These are phyloP conservation scores for Thielaviopsis euricoi DNA, from an alignment of 2,329 filamentous ascomycete genomes.

Conservation along the genomic window DNA sequence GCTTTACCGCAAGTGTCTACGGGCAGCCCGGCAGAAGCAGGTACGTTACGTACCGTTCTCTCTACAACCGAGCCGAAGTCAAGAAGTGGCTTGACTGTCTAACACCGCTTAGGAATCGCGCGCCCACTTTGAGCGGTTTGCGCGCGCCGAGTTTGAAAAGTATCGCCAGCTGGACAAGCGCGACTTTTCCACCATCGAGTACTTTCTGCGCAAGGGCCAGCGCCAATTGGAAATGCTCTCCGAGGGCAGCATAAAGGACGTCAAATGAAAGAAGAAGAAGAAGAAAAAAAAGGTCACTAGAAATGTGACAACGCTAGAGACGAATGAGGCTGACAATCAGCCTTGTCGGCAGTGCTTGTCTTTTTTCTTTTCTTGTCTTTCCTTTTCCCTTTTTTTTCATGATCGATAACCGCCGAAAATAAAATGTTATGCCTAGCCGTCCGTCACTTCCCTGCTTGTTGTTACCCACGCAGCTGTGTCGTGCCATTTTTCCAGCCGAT, in stretches of 20 bases:
- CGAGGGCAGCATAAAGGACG: constrained; percentile 65
- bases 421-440: too few species aligned
- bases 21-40: constrained; percentile 69
- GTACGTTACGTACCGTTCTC: constrained; percentile 31
- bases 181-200: constrained; percentile 76
- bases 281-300: not conserved
- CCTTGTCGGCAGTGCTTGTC: too few species aligned
- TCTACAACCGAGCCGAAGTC: not conserved
- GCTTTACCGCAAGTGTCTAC: constrained; percentile 73
- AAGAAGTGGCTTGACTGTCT: not conserved
- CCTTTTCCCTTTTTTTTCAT: too few species aligned
- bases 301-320: too few species aligned
- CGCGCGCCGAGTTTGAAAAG: constrained; percentile 60
- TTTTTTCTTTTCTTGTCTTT: too few species aligned
- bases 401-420: too few species aligned
- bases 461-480: too few species aligned
- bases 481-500: too few species aligned
- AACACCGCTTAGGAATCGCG: constrained; percentile 30
- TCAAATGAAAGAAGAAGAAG: constrained; percentile 25
- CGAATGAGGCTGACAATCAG: too few species aligned
- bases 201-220: constrained; percentile 63
- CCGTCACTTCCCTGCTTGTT: too few species aligned
- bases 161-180: constrained; percentile 56
- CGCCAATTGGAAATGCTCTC: constrained; percentile 70
- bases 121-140: constrained; percentile 45